Percentiles rank a stretch among this genome's conserved stretches.
Evolutionary conservation across 805 yeast genomes (phyloP).

Genomic region (Kuraishia ogatae): DNA sequence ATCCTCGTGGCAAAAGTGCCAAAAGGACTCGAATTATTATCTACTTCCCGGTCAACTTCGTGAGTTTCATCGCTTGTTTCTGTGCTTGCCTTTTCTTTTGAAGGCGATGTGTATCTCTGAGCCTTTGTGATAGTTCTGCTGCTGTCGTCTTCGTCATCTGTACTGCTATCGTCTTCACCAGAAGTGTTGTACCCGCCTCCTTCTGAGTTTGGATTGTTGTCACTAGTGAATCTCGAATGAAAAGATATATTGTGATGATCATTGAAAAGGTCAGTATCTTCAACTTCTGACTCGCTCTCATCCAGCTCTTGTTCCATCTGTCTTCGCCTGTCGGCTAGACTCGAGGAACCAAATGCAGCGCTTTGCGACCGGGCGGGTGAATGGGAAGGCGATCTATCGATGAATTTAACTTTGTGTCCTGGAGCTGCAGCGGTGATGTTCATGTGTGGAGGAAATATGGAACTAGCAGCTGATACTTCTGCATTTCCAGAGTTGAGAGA

Average conservation of each 20-base stretch:
- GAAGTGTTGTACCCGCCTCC: not conserved
- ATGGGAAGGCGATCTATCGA: not conserved
- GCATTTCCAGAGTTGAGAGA: not conserved
- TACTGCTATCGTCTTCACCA: not conserved
- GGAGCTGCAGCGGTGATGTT: not conserved
- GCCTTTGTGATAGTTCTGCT: not conserved
- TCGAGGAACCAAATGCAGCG: not conserved
- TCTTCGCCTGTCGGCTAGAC: conserved; percentile 1
- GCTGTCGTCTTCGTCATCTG: not conserved
- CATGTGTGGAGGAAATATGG: not conserved
- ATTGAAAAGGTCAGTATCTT: not conserved
- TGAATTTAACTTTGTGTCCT: not conserved
- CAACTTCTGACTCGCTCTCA: not conserved
- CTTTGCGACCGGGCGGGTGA: not conserved
- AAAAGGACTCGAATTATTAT: not conserved
- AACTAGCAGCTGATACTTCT: not conserved
- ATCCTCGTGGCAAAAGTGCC: not conserved
- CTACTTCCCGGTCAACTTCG: not conserved
- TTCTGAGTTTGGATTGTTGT: not conserved
- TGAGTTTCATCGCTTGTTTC: not conserved
- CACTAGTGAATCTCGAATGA: not conserved
- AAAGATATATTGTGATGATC: not conserved
- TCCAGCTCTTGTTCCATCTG: conserved; percentile 1
- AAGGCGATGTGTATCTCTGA: not conserved
- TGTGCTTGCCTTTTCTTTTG: not conserved